Base-by-base conservation (phyloP, 768 basidiomycete species). In the Lactarius indigo region DNA sequence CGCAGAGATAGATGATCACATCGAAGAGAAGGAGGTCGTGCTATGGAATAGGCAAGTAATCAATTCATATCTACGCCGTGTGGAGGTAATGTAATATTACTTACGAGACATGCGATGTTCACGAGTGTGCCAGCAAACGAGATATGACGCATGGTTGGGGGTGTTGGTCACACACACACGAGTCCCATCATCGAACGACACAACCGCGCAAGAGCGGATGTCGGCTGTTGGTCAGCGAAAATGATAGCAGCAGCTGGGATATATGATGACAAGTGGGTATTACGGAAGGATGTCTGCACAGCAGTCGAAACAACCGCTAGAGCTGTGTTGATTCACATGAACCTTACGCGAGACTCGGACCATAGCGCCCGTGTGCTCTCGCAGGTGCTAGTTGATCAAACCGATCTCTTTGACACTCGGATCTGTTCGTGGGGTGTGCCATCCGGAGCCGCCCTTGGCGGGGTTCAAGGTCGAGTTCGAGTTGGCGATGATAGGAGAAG, bases 1-100 rank as follows among this genome's bases (percentile, higher is more conserved):
- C 28, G 55, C 55, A 56, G 28, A 31, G 55, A 56, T 56, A 56
- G 55, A 56, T 56, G 55, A 56, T 56, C 55, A 31, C n/a, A 56
- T 56, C 55, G 55, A 56, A 56, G 55, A 56, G 55, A 33, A 56
- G 55, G 31, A 20, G 8, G 55, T 56, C 30, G 12, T 30, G 6
- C 50, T 52, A 52, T 20, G 30, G 30, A 33, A 30, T 56, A 56
- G 30, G 30, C 30, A 17, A 17, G 52, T 1, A 30, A 54, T 54
- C 26, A 54, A 54, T 30, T 54, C 55, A 56, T 33, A 56, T 56
- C 55, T 33, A 30, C 31, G 55, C 28, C 55, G 28, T 33, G 55
- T 3, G 30, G 55, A 9, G 10, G 55, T 20, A 56, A 56, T 56
- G 55, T 56, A 8, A 56, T 56, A 31, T 20, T 2, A 33, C 30